These are phyloP conservation scores for Blastomyces parvus DNA, from an alignment of 2,329 filamentous ascomycete species.

Conservation along the genomic window DNA sequence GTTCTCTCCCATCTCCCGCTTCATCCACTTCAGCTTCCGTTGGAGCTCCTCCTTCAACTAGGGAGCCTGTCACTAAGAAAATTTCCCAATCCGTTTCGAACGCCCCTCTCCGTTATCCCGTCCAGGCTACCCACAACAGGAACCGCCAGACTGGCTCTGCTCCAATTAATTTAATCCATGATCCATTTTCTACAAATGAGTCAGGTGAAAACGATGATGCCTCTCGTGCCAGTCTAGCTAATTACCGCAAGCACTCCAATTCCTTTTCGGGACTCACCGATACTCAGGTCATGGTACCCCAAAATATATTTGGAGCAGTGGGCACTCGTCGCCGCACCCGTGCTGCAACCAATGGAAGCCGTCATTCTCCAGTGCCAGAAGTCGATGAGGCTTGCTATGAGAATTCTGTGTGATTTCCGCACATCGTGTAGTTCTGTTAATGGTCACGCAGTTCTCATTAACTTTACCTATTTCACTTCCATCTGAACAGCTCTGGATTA, in stretches of 20 bases:
- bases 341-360: slow-evolving; percentile 2
- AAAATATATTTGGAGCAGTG: neutral
- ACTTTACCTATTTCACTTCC: neutral
- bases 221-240: neutral
- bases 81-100: neutral
- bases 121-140: neutral
- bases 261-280: slow-evolving; percentile 1
- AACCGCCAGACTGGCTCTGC: slow-evolving; percentile 3
- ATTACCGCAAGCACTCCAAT: neutral
- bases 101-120: neutral
- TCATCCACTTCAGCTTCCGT: neutral
- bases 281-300: neutral
- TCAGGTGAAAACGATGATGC: neutral
- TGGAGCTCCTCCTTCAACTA: neutral
- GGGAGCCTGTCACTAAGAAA: neutral
- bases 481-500: no score
- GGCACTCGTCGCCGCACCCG: slow-evolving; percentile 1
- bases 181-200: neutral
- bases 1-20: neutral
- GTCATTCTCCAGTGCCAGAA: slow-evolving; percentile 4
- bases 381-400: slow-evolving; percentile 3
- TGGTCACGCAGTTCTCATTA: neutral
- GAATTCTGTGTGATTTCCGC: neutral
- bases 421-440: neutral
- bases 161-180: neutral